Evolutionary conservation across 2,329 filamentous ascomycete genomes (phyloP).

Genomic region (Paracoccidioides brasiliensis): DNA sequence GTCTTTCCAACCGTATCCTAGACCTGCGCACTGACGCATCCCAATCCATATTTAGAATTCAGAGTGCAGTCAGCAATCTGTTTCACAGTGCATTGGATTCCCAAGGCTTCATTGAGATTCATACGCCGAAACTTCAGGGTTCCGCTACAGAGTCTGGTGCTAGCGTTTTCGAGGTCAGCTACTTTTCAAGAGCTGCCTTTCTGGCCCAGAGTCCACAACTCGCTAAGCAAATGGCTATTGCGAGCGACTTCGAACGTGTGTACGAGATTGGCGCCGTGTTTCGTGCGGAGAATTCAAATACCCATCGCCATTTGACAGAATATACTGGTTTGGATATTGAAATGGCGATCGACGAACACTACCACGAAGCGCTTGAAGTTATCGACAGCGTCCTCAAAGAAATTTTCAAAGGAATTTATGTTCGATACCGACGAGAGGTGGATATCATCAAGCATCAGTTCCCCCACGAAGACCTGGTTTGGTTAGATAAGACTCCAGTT

Average conservation of each 20-base stretch:
- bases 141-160: conserved; percentile 83
- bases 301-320: conserved; percentile 84
- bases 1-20: conserved; percentile 65
- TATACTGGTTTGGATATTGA: conserved; percentile 88
- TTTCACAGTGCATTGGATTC: conserved; percentile 67
- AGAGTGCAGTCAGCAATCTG: conserved; percentile 63
- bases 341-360: conserved; percentile 80
- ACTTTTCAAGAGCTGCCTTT: conserved; percentile 78
- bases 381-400: conserved; percentile 71
- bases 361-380: conserved; percentile 70
- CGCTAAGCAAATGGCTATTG: conserved; percentile 85
- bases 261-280: conserved; percentile 88
- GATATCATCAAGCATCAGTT: conserved; percentile 71
- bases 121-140: conserved; percentile 83
- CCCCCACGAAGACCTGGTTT: conserved; percentile 74
- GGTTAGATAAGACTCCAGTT: conserved; percentile 72
- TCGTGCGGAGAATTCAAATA: conserved; percentile 90
- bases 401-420: conserved; percentile 61
- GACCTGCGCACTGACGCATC: conserved; percentile 77
- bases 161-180: conserved; percentile 82
- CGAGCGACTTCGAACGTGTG: conserved; percentile 75
- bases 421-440: conserved; percentile 56
- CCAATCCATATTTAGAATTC: conserved; percentile 77
- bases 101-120: conserved; percentile 78
- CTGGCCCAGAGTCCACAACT: conserved; percentile 84